Conservation (phyloP, 306 rosid genomes). For the Acacia acuminata region DNA sequence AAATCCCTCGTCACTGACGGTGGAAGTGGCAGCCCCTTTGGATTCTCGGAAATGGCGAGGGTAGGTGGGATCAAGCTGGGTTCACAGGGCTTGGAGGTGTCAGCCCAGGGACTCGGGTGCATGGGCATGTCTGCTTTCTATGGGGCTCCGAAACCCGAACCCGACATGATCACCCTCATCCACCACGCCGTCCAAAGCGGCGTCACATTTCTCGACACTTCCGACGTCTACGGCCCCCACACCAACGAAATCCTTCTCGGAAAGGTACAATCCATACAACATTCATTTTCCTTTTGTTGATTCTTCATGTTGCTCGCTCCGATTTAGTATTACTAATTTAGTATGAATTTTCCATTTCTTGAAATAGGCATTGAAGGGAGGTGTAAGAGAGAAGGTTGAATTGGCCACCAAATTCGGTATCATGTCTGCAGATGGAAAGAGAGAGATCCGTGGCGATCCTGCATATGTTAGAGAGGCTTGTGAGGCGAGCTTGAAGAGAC, state of each 20-base stretch:
- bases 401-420: slow-evolving; percentile 70
- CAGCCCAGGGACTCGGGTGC: slow-evolving; percentile 65
- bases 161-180: slow-evolving; percentile 69
- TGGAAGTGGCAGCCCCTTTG: too few species aligned
- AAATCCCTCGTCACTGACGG: neutral
- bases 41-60: neutral
- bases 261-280: slow-evolving; percentile 17
- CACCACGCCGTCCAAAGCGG: slow-evolving; percentile 59
- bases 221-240: slow-evolving; percentile 62
- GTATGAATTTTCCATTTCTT: neutral
- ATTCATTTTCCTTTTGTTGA: neutral
- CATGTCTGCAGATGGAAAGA: neutral
- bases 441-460: slow-evolving; percentile 59
- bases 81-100: slow-evolving; percentile 26
- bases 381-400: slow-evolving; percentile 46
- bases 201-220: slow-evolving; percentile 69
- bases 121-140: slow-evolving; percentile 74
- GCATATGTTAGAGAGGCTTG: slow-evolving; percentile 64
- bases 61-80: neutral
- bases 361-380: slow-evolving; percentile 48
- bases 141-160: slow-evolving; percentile 66
- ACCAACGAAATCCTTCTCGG: slow-evolving; percentile 58
- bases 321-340: neutral
- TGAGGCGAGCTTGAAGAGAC: slow-evolving; percentile 68
- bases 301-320: neutral